Conservation (phyloP, 2,329 filamentous ascomycete genomes). For the Clarireedia sp. region DNA sequence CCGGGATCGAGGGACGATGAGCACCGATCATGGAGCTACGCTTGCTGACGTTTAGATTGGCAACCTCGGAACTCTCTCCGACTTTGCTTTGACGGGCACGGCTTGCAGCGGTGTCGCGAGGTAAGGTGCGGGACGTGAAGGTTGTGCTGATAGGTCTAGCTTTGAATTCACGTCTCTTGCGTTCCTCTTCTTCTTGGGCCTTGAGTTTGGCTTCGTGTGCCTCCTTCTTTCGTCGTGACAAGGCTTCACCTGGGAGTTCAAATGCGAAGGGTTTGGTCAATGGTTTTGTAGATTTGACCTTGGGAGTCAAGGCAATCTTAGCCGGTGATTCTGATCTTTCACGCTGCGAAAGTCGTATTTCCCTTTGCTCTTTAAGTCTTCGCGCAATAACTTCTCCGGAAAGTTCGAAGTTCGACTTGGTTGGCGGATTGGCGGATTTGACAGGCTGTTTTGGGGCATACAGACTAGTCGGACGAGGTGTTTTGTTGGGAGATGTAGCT, state of each 20-base stretch:
- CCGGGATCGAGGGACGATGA: conserved; percentile 30
- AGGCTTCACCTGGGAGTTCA: conserved; percentile 55
- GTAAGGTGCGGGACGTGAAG: conserved; percentile 31
- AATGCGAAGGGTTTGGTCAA: conserved; percentile 45
- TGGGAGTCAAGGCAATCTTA: conserved; percentile 31
- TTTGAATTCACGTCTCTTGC: conserved; percentile 55
- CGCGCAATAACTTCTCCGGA: conserved; percentile 54
- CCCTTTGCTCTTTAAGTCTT: conserved; percentile 49
- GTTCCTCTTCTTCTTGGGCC: conserved; percentile 52
- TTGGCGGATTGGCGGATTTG: conserved; percentile 48
- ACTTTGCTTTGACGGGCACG: conserved; percentile 44
- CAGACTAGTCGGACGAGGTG: conserved; percentile 34
- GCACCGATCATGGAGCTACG: conserved; percentile 27
- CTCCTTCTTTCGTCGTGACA: conserved; percentile 42
- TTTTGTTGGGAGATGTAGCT: background rate
- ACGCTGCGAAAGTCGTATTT: conserved; percentile 42
- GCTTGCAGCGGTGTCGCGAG: conserved; percentile 51
- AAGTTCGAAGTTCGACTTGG: conserved; percentile 51
- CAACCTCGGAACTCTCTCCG: conserved; percentile 22
- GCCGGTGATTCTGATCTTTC: conserved; percentile 31
- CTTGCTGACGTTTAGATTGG: conserved; percentile 20
- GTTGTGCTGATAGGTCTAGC: conserved; percentile 47
- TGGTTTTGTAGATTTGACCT: conserved; percentile 43
- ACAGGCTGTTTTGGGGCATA: conserved; percentile 35
- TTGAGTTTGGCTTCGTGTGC: conserved; percentile 47